Evolutionary conservation across 805 yeast species (phyloP), one percentile per base, ranked within the genome.

Genomic region (Babjeviella inositovora): DNA sequence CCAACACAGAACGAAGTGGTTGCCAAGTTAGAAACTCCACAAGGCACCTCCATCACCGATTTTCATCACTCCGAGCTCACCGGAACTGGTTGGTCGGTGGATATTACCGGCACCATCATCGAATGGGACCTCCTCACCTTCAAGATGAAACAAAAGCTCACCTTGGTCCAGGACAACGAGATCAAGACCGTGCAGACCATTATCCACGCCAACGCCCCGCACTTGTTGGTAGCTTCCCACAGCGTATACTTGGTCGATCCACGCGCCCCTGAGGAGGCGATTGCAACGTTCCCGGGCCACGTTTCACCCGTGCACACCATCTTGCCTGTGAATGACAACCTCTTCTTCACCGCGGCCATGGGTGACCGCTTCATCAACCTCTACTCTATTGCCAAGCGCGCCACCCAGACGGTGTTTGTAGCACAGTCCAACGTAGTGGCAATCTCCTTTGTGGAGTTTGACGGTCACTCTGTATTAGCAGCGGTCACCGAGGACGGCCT

Each of bases 341-440:
- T 49, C 21, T 68, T 82, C 34, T 44, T 79, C 20, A 72, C 90
- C 2, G 62, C 75, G 24, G 92, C 95, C 2, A 53, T 54, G 17
- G 73, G 72, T 29, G 97, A 85, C 44, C 62, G 96, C 34, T 82
- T 80, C 43, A 59, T 84, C 33, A 81, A 81, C 41, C 52, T 77
- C 17, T 72, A 75, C 39, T 62, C 74, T 7, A 26, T 69, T 3
- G 47, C 54, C 15, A 46, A 51, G 22, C 21, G 29, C 3, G 26
- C 41, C 4, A 54, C 72, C 3, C 47, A 50, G 13, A 45, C 57
- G 6, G 77, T 84, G 3, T 62, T 81, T 27, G 84, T 77, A 9
- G 58, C 85, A 3, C 76, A 74, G 31, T 56, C 81, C 9, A 64
- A 76, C 23, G 68, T 80, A 8, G 27, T 41, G 2, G 45, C 50